phyloP scores from a whole-genome alignment of 768 basidiomycete species.

The Macrocybe gigantea region DNA sequence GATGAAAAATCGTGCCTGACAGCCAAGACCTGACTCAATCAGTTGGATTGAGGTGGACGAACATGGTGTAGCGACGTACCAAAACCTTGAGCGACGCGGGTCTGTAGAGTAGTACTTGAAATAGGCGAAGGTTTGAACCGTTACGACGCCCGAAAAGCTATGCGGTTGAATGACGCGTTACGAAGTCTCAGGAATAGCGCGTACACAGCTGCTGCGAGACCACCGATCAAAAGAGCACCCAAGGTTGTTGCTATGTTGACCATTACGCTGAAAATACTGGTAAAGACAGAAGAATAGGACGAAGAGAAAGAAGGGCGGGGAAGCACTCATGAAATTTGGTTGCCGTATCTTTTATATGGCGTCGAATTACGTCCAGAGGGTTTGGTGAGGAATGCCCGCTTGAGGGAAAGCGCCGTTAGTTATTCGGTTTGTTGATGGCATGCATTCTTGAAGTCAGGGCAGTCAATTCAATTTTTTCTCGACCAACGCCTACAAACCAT shows the following conservation, averaged over 20 bases:
- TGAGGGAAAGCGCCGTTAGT: too few relatives aligned
- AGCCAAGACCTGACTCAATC: conserved; percentile 12
- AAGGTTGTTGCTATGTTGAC: conserved; percentile 19
- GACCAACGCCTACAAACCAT: too few relatives aligned
- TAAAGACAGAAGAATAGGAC: not conserved
- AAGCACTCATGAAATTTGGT: too few relatives aligned
- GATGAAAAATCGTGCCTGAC: conserved; percentile 21
- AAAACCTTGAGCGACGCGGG: conserved; percentile 20
- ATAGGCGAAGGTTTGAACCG: conserved; percentile 32
- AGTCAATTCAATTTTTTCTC: too few relatives aligned
- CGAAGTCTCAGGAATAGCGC: conserved; percentile 5
- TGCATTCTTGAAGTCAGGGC: too few relatives aligned
- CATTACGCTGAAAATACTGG: not conserved
- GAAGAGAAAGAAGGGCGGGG: not conserved
- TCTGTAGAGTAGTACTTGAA: conserved; percentile 32
- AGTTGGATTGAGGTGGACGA: not conserved
- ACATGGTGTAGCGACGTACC: conserved; percentile 15
- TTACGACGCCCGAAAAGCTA: conserved; percentile 37
- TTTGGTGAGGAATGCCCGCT: too few relatives aligned
- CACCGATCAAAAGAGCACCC: conserved; percentile 37
- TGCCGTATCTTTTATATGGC: too few relatives aligned
- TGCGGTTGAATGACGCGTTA: not conserved
- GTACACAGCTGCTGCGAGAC: conserved; percentile 31
- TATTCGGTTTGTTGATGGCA: too few relatives aligned
- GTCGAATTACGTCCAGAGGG: too few relatives aligned